Evolutionary conservation across 1,284 basidiomycete genomes (phyloP), one percentile per base, ranked within the genome.

Genomic region (Uromyces viciae-fabae): DNA sequence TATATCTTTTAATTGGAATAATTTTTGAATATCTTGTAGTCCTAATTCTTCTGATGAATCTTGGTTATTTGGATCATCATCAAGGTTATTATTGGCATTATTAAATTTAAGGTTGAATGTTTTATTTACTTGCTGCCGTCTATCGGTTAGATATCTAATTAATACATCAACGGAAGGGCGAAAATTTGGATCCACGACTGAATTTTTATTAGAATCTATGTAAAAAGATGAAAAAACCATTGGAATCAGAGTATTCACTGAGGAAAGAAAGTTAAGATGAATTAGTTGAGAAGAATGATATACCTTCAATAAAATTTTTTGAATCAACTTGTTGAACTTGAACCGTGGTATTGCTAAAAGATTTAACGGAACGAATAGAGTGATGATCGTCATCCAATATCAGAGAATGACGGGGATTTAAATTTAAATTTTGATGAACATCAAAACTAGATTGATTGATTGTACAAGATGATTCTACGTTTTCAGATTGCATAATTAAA

Each of bases 71-170:
- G n/a, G n/a, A n/a, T n/a, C n/a, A n/a, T n/a, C n/a, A n/a, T n/a
- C n/a, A n/a, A n/a, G n/a, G n/a, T n/a, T n/a, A n/a, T n/a, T n/a
- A n/a, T n/a, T n/a, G n/a, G n/a, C n/a, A n/a, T n/a, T n/a, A n/a
- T n/a, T n/a, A n/a, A n/a, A n/a, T n/a, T n/a, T n/a, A n/a, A n/a
- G n/a, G n/a, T n/a, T n/a, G n/a, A n/a, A n/a, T n/a, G 92, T 92
- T 15, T 91, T 91, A 0, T 89, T 89, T 49, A 96, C 89, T 85
- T 94, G 94, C 25, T 93, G 93, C 7, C 95, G 90, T 19, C 93
- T 90, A 84, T 95, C 94, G 2, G 93, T 91, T 2, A 97, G 89
- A 85, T 87, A 88, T 56, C 87, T 87, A 81, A 88, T 86, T 14
- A 89, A 84, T 33, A 87, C 87, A 81, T 89, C 88, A 43, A 88